These are phyloP conservation scores for Gracilaria gracilis DNA, from an alignment of 23 red algal genomes.

Conservation along the genomic window DNA sequence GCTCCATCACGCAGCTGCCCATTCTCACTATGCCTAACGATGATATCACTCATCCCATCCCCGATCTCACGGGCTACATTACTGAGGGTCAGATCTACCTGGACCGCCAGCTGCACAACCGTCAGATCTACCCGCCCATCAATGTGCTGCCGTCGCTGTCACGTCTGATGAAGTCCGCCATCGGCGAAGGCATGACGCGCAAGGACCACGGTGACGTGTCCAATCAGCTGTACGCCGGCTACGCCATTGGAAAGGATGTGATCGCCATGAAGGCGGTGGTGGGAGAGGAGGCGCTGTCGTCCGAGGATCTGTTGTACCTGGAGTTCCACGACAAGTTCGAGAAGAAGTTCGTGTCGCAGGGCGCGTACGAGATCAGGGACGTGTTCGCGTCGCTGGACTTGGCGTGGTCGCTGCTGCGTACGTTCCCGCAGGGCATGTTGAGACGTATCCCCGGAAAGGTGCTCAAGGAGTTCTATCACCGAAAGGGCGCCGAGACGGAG, in stretches of 20 bases:
- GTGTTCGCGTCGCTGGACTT: slow-evolving; percentile 90
- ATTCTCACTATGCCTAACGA: slow-evolving; percentile 99
- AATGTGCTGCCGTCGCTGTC: slow-evolving; percentile 98
- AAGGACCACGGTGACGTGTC: slow-evolving; percentile 92
- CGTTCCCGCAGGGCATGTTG: slow-evolving; percentile 86
- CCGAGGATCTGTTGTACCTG: slow-evolving; percentile 92
- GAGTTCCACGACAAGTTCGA: slow-evolving; percentile 98
- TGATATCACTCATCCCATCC: slow-evolving; percentile 98
- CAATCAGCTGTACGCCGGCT: slow-evolving; percentile 97
- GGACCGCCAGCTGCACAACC: slow-evolving; percentile 95
- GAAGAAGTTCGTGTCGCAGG: slow-evolving; percentile 93
- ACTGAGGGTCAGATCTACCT: slow-evolving; percentile 99
- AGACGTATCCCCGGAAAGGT: slow-evolving; percentile 91
- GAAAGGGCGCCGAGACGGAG: slow-evolving; percentile 69
- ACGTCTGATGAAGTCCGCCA: slow-evolving; percentile 98
- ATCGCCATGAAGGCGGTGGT: slow-evolving; percentile 98
- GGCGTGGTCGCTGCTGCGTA: slow-evolving; percentile 92
- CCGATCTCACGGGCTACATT: slow-evolving; percentile 99
- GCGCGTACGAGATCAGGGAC: slow-evolving; percentile 82
- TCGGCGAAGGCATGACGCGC: slow-evolving; percentile 99
- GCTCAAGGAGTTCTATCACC: slow-evolving; percentile 94
- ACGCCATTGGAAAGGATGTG: slow-evolving; percentile 99
- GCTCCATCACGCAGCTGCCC: slow-evolving; percentile 92
- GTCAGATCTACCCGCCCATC: slow-evolving; percentile 97
- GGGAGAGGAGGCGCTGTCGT: slow-evolving; percentile 93